Percentiles rank a stretch among this genome's conserved stretches.
Conservation (phyloP, 441 rosid species). For the Gossypium schwendimanii region DNA sequence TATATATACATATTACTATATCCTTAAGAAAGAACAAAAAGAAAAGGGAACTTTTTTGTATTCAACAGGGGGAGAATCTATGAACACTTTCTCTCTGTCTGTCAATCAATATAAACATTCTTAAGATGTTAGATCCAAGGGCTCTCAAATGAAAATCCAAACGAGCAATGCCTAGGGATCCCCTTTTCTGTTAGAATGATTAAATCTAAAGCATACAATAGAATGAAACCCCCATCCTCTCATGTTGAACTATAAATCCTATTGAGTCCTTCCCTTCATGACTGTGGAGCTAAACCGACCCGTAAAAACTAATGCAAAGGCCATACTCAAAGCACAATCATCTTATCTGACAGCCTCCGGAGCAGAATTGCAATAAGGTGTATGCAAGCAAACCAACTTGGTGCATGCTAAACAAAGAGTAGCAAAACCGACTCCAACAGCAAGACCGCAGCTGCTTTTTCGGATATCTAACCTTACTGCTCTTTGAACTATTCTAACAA, state of each 20-base stretch:
- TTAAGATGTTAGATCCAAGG: neutral
- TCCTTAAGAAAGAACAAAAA: neutral
- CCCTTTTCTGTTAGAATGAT: neutral
- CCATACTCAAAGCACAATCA: neutral
- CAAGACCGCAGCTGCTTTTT: slow-evolving; percentile 58
- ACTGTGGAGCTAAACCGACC: neutral
- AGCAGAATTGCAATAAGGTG: slow-evolving; percentile 93
- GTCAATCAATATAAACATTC: neutral
- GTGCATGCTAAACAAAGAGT: slow-evolving; percentile 70
- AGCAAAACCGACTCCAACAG: slow-evolving; percentile 63
- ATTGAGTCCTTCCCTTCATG: neutral
- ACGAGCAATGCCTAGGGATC: too few relatives aligned
- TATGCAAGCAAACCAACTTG: slow-evolving; percentile 84
- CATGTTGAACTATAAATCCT: neutral
- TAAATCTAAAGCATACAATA: neutral
- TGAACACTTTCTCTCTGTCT: neutral
- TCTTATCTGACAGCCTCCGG: slow-evolving; percentile 86
- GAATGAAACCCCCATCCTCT: neutral
- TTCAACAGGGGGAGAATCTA: neutral
- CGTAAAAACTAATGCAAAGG: neutral
- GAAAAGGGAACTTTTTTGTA: neutral
- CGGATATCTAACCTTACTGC: slow-evolving; percentile 51
- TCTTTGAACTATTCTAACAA: slow-evolving; percentile 50
- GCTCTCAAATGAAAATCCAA: neutral
- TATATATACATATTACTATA: neutral